A percentile compares a stretch with the other conserved stretches of the same genome.
Evolutionary conservation across 2,329 filamentous ascomycete species (phyloP).

Genomic region (Nemania sp.): DNA sequence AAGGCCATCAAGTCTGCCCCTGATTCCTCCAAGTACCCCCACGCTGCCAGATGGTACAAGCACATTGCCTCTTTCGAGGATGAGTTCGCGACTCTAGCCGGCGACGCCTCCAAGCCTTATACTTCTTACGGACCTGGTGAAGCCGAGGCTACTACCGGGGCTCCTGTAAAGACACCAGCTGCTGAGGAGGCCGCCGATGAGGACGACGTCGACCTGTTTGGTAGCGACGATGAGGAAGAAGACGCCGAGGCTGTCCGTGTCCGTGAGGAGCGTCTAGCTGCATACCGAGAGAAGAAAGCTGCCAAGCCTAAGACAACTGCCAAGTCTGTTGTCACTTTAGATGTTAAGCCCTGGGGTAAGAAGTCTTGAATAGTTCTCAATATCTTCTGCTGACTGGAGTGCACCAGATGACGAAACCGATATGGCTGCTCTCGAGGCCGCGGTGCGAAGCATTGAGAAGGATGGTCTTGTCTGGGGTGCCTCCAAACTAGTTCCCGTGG

Average conservation of each 20-base stretch:
- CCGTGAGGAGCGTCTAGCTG: slow-evolving; percentile 86
- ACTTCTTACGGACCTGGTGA: slow-evolving; percentile 89
- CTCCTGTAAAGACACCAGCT: slow-evolving; percentile 80
- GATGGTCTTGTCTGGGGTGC: slow-evolving; percentile 96
- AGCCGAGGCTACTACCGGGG: slow-evolving; percentile 75
- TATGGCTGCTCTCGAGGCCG: slow-evolving; percentile 78
- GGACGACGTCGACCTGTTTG: slow-evolving; percentile 91
- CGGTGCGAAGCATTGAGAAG: slow-evolving; percentile 82
- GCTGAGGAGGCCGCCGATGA: slow-evolving; percentile 60
- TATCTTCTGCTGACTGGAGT: slow-evolving; percentile 10
- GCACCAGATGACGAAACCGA: slow-evolving; percentile 84
- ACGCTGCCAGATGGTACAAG: slow-evolving; percentile 98
- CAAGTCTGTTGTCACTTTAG: slow-evolving; percentile 94
- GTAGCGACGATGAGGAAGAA: slow-evolving; percentile 90
- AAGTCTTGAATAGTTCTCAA: neutral
- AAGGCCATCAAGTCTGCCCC: slow-evolving; percentile 81
- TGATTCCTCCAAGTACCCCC: slow-evolving; percentile 82
- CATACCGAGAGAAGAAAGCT: slow-evolving; percentile 97
- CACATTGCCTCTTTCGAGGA: slow-evolving; percentile 92
- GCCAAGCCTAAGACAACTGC: slow-evolving; percentile 87
- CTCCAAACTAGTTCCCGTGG: slow-evolving; percentile 85
- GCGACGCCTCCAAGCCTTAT: slow-evolving; percentile 86
- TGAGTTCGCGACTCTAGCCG: slow-evolving; percentile 88
- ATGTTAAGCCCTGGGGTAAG: slow-evolving; percentile 99
- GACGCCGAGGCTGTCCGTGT: slow-evolving; percentile 82